Base-by-base conservation (phyloP, 2,329 filamentous ascomycete species). In the Chaetothyriales sp. region DNA sequence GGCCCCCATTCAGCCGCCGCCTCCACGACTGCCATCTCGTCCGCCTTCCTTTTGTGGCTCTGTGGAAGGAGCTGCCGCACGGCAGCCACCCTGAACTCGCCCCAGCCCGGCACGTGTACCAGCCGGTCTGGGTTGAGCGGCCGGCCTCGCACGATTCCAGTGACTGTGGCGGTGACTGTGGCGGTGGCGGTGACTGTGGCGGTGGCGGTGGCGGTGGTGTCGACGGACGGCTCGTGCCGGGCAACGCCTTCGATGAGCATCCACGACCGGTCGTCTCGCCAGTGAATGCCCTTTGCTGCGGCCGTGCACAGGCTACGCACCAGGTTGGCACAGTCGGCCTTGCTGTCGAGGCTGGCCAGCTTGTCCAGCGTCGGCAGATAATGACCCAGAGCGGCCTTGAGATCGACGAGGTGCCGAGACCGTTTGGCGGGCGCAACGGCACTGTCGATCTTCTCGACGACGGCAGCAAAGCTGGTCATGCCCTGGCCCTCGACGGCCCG, bases 231-330 rank as follows among this genome's bases (percentile, higher is more conserved):
- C 25, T 78, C 74, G 9, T 80, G 76, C 76, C 89, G 94, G 60
- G 78, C 71, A 50, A 95, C 74, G 25, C 89, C 78, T 58, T 98
- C 92, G 4, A 90, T 80, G 52, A 95, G 72, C 83, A 98, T 87
- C 86, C 92, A 98, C 62, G 89, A 94, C 60, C 92, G 79, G 58
- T 95, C 88, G 49, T 98, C 92, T 61, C 92, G 81, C 92, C 92
- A 98, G 57, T 83, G 75, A n/a, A 98, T 80, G 0, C 92, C 92
- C 71, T 94, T 97, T 9, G 92, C 90, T 44, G 85, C 89, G 37
- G 85, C 88, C 58, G 83, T 95, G 74, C 92, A 98, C 15, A 98
- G 72, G 25, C 89, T 90, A 49, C 94, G 80, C 68, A 97, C 85
- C 40, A 94, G 73, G 65, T 95, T 97, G 49, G 88, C 80, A 65